Conservation (phyloP, 2,329 filamentous ascomycete genomes). For the Aspergillus novoparasiticus region DNA sequence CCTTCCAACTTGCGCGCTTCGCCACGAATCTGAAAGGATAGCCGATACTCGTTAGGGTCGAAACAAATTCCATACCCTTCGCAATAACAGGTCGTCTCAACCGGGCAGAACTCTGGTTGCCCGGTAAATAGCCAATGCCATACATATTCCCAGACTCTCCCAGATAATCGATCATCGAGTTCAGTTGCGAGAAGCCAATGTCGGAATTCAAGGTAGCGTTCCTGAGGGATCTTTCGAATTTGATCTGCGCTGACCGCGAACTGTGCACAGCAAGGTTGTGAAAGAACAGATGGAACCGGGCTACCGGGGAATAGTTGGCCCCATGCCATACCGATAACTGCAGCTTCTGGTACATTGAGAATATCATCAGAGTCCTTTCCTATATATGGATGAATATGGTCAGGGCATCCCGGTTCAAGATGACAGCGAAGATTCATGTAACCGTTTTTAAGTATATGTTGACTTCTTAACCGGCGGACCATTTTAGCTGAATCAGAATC, state of each 20-base stretch:
- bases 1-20: neutral
- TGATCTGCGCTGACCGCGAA: neutral
- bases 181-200: neutral
- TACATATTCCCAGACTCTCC: neutral
- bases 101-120: neutral
- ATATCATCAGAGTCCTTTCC: constrained; percentile 11
- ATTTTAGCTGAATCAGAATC: constrained; percentile 46
- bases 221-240: neutral
- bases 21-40: neutral
- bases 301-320: constrained; percentile 30
- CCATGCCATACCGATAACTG: constrained; percentile 30
- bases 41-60: neutral
- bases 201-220: neutral
- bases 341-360: constrained; percentile 33
- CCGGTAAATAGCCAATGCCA: neutral
- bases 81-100: neutral
- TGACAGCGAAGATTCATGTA: constrained; percentile 57
- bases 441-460: constrained; percentile 45
- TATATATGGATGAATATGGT: constrained; percentile 45
- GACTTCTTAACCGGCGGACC: constrained; percentile 46
- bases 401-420: constrained; percentile 53
- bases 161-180: neutral
- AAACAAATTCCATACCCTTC: neutral
- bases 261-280: neutral
- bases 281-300: constrained; percentile 18